Conservation (phyloP, 495 filamentous ascomycete species). For the Cenococcum geophilum region DNA sequence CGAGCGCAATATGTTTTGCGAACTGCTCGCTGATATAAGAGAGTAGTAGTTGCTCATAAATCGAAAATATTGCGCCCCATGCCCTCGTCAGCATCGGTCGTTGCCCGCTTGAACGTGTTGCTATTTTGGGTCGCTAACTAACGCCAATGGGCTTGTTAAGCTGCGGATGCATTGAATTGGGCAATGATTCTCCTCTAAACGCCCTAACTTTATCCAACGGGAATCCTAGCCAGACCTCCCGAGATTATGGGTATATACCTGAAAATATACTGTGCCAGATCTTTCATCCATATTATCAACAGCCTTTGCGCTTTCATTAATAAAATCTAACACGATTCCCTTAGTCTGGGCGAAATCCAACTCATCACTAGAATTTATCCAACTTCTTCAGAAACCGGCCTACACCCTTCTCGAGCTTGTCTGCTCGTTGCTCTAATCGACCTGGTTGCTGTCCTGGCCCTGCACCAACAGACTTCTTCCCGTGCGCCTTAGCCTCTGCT, state of each 20-base stretch:
- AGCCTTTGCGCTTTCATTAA: too few species aligned
- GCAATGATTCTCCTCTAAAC: background rate
- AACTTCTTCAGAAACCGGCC: conserved; percentile 79
- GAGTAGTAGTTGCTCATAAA: background rate
- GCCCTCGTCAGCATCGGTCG: background rate
- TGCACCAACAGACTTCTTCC: conserved; percentile 38
- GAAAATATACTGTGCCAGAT: too few species aligned
- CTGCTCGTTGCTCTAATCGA: conserved; percentile 63
- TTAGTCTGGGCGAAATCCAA: too few species aligned
- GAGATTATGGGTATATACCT: too few species aligned
- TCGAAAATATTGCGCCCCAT: background rate
- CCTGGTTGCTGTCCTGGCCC: conserved; percentile 42
- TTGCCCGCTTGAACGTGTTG: background rate
- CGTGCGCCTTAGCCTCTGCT: conserved; percentile 24
- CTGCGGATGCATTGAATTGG: background rate
- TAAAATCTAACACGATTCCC: too few species aligned
- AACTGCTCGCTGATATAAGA: background rate
- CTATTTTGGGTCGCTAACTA: background rate
- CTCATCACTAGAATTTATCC: conserved; percentile 62
- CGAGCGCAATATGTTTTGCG: background rate
- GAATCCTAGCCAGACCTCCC: background rate
- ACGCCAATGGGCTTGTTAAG: background rate
- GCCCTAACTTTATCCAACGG: background rate
- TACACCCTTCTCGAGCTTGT: conserved; percentile 67
- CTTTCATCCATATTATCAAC: too few species aligned